A percentile compares a stretch with the other conserved stretches of the same genome.
Evolutionary conservation across 108 stramenopile genomes (phyloP).

Genomic region (Nitzschia sp.): DNA sequence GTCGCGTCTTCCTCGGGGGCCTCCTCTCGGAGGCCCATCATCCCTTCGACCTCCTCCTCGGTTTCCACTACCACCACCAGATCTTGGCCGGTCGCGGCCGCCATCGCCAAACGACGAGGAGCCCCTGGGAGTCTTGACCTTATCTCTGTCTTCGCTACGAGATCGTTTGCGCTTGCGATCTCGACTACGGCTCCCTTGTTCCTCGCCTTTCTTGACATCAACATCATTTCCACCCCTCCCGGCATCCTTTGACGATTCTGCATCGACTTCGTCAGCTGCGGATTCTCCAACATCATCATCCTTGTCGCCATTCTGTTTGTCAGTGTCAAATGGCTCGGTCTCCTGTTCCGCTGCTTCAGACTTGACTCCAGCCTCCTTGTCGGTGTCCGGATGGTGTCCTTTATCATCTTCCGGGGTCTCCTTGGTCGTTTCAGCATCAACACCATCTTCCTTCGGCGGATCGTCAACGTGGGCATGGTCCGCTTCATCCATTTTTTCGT

Average conservation of each 20-base stretch:
- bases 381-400: background rate
- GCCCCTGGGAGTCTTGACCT: background rate
- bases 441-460: background rate
- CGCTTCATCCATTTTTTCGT: background rate
- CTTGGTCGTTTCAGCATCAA: constrained; percentile 4
- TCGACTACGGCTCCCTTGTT: background rate
- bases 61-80: background rate
- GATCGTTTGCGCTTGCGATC: constrained; percentile 26
- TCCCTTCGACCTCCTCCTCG: constrained; percentile 18
- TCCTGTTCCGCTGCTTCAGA: constrained; percentile 6
- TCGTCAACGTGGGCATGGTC: background rate
- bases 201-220: background rate
- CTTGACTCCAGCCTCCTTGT: background rate
- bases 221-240: too few species aligned
- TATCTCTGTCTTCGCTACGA: constrained; percentile 1
- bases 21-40: constrained; percentile 8
- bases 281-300: constrained; percentile 11
- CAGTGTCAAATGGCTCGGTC: background rate
- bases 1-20: constrained; percentile 1
- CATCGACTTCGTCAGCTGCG: background rate
- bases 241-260: background rate
- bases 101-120: constrained; percentile 1
- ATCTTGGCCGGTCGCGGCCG: background rate
- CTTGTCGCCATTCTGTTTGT: constrained; percentile 1
- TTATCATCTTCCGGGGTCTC: background rate